These are phyloP conservation scores for Ascochyta rabiei DNA, from an alignment of 2,329 filamentous ascomycete genomes.

Conservation along the genomic window DNA sequence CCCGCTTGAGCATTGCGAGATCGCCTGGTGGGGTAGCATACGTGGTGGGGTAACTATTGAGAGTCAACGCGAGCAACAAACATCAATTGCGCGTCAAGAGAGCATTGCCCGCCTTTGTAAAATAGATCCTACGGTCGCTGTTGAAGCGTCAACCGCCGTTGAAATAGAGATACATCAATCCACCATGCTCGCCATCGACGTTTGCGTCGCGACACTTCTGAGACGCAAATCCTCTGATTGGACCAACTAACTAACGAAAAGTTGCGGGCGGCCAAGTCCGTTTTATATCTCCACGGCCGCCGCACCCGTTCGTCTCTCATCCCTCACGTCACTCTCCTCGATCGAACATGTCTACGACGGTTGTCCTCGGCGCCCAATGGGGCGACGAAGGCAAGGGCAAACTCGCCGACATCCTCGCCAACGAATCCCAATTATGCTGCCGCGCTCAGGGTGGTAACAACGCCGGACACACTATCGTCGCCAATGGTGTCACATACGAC, in stretches of 20 bases:
- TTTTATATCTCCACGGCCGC: conserved; percentile 29
- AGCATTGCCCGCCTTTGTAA: not conserved
- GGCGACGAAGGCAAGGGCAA: conserved; percentile 67
- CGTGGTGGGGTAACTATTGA: conserved; percentile 7
- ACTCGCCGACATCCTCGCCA: conserved; percentile 63
- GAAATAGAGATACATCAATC: conserved; percentile 13
- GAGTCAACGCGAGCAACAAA: conserved; percentile 6
- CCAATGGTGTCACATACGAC: conserved; percentile 55
- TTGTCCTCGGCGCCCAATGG: conserved; percentile 66
- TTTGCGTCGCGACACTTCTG: conserved; percentile 13
- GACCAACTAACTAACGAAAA: conserved; percentile 23
- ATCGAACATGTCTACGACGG: conserved; percentile 56
- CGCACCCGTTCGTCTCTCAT: conserved; percentile 16
- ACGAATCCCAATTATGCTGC: conserved; percentile 62
- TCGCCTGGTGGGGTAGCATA: not conserved
- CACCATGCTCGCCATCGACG: conserved; percentile 2
- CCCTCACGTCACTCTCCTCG: conserved; percentile 2
- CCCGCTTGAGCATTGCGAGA: not conserved
- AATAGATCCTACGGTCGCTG: not conserved
- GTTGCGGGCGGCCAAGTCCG: conserved; percentile 21
- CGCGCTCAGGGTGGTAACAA: conserved; percentile 67
- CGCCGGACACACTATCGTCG: conserved; percentile 55
- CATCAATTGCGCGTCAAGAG: conserved; percentile 10
- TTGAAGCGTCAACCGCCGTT: conserved; percentile 3
- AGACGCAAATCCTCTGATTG: conserved; percentile 35